These are phyloP conservation scores for Hanseniaspora osmophila DNA, from an alignment of 805 yeast genomes.

Conservation along the genomic window DNA sequence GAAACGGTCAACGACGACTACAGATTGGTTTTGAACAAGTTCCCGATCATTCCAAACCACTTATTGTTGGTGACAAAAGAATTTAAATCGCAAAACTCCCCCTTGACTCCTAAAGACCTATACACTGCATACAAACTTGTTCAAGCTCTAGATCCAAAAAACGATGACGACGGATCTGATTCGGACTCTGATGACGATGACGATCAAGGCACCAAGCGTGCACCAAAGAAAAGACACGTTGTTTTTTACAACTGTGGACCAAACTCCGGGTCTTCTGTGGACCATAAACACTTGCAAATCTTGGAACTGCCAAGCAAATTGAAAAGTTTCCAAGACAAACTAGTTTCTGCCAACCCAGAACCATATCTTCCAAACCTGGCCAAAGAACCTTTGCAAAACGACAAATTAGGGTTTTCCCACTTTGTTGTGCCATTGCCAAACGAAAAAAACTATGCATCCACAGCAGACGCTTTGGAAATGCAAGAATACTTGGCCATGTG, in stretches of 20 bases:
- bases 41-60: conserved; percentile 70
- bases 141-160: conserved; percentile 26
- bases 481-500: conserved; percentile 48
- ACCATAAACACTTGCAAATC: conserved; percentile 86
- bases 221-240: conserved; percentile 39
- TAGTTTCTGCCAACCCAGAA: conserved; percentile 28
- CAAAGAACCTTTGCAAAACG: conserved; percentile 47
- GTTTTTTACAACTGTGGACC: conserved; percentile 85
- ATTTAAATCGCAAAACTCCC: conserved; percentile 56
- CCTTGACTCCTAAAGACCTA: conserved; percentile 62
- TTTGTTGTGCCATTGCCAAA: conserved; percentile 52
- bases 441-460: conserved; percentile 17
- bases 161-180: conserved; percentile 8
- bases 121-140: conserved; percentile 43
- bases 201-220: conserved; percentile 20
- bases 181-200: conserved; percentile 16
- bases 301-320: conserved; percentile 52
- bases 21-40: conserved; percentile 69
- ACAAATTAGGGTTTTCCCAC: conserved; percentile 66
- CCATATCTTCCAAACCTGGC: conserved; percentile 41
- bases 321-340: conserved; percentile 40
- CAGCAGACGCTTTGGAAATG: neutral
- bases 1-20: conserved; percentile 33
- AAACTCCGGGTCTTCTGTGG: conserved; percentile 85
- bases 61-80: conserved; percentile 64